Percentiles rank a stretch among this genome's conserved stretches.
Evolutionary conservation across 257 asterid species (phyloP).

Genomic region (Solanum virginianum): DNA sequence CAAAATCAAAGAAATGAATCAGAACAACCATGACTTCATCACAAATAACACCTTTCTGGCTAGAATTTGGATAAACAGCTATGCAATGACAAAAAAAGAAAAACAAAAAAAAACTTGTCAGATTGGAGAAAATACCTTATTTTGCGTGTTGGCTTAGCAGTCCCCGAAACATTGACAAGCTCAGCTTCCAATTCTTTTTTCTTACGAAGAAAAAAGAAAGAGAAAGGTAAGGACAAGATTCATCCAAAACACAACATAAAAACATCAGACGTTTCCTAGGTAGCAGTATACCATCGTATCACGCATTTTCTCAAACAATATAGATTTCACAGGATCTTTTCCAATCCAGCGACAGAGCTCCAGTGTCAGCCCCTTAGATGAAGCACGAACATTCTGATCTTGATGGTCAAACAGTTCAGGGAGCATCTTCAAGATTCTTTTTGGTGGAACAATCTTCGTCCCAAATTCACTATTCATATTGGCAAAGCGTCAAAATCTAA

Average conservation of each 20-base stretch:
- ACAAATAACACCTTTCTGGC: background rate
- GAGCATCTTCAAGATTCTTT: conserved; percentile 97
- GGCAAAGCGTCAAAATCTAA: conserved; percentile 13
- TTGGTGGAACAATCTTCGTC: conserved; percentile 84
- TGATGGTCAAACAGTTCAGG: conserved; percentile 99
- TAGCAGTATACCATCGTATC: conserved; percentile 79
- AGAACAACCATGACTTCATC: background rate
- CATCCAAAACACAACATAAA: background rate
- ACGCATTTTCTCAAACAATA: conserved; percentile 95
- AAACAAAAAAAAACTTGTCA: background rate
- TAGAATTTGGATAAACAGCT: background rate
- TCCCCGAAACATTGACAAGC: conserved; percentile 78
- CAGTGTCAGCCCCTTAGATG: conserved; percentile 88
- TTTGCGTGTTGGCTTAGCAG: conserved; percentile 84
- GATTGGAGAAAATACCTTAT: conserved; percentile 45
- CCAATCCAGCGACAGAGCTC: conserved; percentile 99
- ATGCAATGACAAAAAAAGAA: background rate
- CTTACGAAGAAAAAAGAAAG: conserved; percentile 26
- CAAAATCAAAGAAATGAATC: background rate
- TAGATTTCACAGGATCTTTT: conserved; percentile 93
- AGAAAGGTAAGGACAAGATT: background rate
- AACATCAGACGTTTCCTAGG: background rate
- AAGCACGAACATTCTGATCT: conserved; percentile 99
- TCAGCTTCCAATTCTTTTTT: conserved; percentile 99
- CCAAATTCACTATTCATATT: conserved; percentile 83